phyloP scores from a whole-genome alignment of 2,329 filamentous ascomycete genomes.

The Thelonectria discophora region DNA sequence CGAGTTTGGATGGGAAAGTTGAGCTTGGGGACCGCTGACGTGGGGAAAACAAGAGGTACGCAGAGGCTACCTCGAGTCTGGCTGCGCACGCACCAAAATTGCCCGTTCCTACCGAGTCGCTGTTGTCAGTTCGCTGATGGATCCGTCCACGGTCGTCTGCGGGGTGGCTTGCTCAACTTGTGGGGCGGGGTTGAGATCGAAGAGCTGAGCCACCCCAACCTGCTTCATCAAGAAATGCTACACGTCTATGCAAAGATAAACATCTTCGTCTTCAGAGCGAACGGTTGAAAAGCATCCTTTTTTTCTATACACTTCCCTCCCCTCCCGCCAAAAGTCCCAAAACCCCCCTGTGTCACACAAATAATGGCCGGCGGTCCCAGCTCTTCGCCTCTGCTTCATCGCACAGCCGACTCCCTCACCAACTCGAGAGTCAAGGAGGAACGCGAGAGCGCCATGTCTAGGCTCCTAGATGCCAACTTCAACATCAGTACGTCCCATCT shows the following conservation, averaged over 20 bases:
- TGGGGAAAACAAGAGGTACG: constrained; percentile 17
- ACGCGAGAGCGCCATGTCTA: constrained; percentile 48
- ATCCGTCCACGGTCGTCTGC: constrained; percentile 26
- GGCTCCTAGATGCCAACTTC: constrained; percentile 57
- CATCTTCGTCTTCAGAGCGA: not conserved
- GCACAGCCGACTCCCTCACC: constrained; percentile 34
- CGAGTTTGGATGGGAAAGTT: not conserved
- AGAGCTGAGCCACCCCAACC: constrained; percentile 19
- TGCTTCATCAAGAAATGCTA: not conserved
- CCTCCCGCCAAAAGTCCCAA: too few species aligned
- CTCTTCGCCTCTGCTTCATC: constrained; percentile 32
- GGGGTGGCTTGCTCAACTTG: constrained; percentile 37
- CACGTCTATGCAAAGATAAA: not conserved
- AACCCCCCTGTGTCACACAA: not conserved
- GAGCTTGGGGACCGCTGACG: constrained; percentile 6
- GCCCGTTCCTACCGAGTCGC: constrained; percentile 16
- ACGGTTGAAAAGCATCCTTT: not conserved
- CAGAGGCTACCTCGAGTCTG: not conserved
- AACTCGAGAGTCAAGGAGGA: constrained; percentile 55
- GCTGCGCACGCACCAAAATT: not conserved
- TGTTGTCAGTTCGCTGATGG: constrained; percentile 13
- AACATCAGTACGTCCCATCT: constrained; percentile 52
- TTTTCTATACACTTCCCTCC: not conserved
- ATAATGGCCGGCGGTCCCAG: constrained; percentile 37
- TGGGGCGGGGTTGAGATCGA: constrained; percentile 28